phyloP scores from a whole-genome alignment of 1,284 basidiomycete genomes.

The Moesziomyces parantarcticus region DNA sequence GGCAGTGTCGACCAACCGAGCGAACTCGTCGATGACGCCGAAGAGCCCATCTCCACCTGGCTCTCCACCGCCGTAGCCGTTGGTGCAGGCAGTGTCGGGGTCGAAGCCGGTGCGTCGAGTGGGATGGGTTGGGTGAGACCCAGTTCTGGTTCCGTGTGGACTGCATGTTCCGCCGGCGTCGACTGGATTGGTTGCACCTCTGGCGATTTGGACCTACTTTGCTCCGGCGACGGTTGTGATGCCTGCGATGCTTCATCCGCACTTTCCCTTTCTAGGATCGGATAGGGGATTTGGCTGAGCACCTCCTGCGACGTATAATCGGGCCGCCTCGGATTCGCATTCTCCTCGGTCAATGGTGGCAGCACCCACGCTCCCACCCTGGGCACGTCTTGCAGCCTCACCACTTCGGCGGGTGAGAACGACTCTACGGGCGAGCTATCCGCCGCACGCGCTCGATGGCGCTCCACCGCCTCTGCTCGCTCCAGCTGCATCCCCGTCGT shows the following conservation, averaged over 20 bases:
- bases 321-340: constrained; percentile 18
- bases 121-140: constrained; percentile 21
- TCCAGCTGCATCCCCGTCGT: constrained; percentile 38
- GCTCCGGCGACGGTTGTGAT: constrained; percentile 10
- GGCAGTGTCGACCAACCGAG: constrained; percentile 32
- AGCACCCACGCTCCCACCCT: constrained; percentile 35
- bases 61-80: background rate
- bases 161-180: constrained; percentile 16
- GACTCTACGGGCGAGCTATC: constrained; percentile 37
- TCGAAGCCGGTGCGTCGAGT: constrained; percentile 12
- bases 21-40: constrained; percentile 8
- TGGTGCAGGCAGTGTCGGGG: constrained; percentile 21
- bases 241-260: background rate
- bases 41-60: background rate
- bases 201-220: background rate
- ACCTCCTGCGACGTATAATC: constrained; percentile 25
- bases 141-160: background rate
- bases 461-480: constrained; percentile 5
- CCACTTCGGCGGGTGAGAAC: constrained; percentile 17
- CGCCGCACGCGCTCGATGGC: background rate
- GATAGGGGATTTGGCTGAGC: constrained; percentile 32
- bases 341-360: constrained; percentile 30
- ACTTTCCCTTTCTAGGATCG: constrained; percentile 2
- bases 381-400: constrained; percentile 24
- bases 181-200: constrained; percentile 14